Percentiles rank a stretch among this genome's conserved stretches.
Conservation (phyloP, 257 asterid species). For the Cinchona pubescens region DNA sequence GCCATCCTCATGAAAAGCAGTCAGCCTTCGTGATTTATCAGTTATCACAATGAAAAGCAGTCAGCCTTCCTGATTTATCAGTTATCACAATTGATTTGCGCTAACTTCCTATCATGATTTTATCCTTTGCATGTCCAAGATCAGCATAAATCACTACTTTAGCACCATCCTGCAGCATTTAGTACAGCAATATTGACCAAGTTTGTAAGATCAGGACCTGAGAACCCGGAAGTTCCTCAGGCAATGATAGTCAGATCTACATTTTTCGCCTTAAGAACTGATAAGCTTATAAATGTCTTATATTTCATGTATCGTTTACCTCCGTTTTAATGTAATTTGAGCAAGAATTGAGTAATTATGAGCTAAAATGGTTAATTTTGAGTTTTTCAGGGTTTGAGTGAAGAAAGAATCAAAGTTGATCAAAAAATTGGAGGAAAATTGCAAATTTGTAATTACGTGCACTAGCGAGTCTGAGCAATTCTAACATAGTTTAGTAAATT, state of each 20-base stretch:
- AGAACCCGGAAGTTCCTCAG: conserved; percentile 88
- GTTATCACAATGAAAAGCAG: conserved; percentile 87
- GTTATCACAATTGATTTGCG: conserved; percentile 87
- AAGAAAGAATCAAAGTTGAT: too few relatives aligned
- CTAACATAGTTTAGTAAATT: too few relatives aligned
- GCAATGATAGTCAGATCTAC: conserved; percentile 80
- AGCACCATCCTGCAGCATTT: conserved; percentile 87
- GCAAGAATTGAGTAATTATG: too few relatives aligned
- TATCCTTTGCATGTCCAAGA: conserved; percentile 89
- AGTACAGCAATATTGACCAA: conserved; percentile 80
- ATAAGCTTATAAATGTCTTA: too few relatives aligned
- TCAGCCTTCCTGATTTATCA: conserved; percentile 63
- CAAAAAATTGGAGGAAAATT: too few relatives aligned
- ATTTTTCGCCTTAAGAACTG: conserved; percentile 90
- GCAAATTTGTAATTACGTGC: too few relatives aligned
- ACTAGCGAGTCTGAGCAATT: too few relatives aligned
- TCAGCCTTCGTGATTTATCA: conserved; percentile 63
- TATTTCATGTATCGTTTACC: too few relatives aligned
- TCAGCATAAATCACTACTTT: conserved; percentile 68
- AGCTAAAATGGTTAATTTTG: too few relatives aligned
- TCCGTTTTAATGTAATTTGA: too few relatives aligned
- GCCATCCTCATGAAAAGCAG: conserved; percentile 93
- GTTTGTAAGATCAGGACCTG: conserved; percentile 96
- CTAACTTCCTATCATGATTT: conserved; percentile 91
- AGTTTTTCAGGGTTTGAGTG: too few relatives aligned